Evolutionary conservation across 768 basidiomycete species (phyloP), one percentile per base, ranked within the genome.

Genomic region (Russula sp.): DNA sequence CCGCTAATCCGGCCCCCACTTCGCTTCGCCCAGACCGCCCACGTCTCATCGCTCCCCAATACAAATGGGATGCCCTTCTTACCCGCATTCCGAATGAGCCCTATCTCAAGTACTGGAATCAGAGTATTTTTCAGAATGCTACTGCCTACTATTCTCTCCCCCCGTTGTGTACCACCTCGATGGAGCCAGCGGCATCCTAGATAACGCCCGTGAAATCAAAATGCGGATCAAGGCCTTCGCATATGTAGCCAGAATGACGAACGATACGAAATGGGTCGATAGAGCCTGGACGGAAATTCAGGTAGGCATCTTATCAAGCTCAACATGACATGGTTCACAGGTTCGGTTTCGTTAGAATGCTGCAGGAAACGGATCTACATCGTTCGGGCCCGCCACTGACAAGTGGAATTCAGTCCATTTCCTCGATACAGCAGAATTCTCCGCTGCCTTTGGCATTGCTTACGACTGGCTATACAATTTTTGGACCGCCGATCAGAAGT

Each of bases 401-500:
- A 84, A 79, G 71, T 99, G 96, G 97, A 97, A 98, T 76, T 80
- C 86, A 6, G 67, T 53, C 1, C 97, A 99, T 76, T 98, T 98
- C 84, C 86, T 98, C 52, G 96, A 96, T 73, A 78, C 84, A 22
- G 95, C 88, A n/a, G 96, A 98, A 75, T 81, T 97, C 68, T 86
- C 86, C 20, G 85, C 89, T 28, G 94, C 92, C 5, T 98, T 88
- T 71, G 97, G 83, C 34, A 89, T 94, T 67, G 96, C 88, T 1
- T 99, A 98, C 71, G 97, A 99, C 72, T 99, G 97, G 97, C 72
- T 98, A 36, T 88, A 97, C 74, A 89, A 94, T 59, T 78, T 82
- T 59, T 96, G 89, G 91, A 84, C 83, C 16, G 76, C 81, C 36
- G 81, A 84, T 1, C 93, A 95, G 75, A 88, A 86, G 72, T 75